Base-by-base conservation (phyloP, 805 yeast species). In the Maudiozyma turicensis region DNA sequence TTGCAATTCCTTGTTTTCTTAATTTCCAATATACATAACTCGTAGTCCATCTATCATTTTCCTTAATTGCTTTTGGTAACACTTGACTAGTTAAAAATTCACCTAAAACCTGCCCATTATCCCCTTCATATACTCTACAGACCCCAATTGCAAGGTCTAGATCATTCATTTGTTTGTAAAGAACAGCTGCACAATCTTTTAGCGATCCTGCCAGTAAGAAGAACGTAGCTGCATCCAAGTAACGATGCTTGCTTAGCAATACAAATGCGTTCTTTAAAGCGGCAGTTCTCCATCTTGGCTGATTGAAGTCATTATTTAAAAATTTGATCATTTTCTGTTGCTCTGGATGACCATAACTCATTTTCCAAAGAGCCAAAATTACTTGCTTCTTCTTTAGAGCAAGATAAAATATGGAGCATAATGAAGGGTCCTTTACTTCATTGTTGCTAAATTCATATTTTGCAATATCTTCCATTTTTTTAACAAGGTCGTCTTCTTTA, bases 251-350 rank as follows among this genome's bases (percentile, higher is more conserved):
- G 52, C 97, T 86, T 54, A 93, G 65, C 41, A 91, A 69, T 0
- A 87, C 98, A 71, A 80, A 91, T 0, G 98, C 98, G 67, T 91
- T 91, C 59, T 93, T 93, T 58, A 81, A 66, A 0, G 98, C 97
- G 1, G 97, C 96, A 0, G 86, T 73, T 56, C 73, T 78, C 96
- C 97, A 90, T 46, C 96, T 72, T 13, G 75, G 73, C 48, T 81
- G 78, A 5, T 70, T 67, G 63, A 90, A 91, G 60, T 93, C 93
- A 61, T 90, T 84, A 20, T 72, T 71, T 56, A 91, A 70, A 58
- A 91, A 86, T 58, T 75, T 83, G 46, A 87, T 55, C 81, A 91
- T 86, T 61, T 90, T 91, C 37, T 76, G 80, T 56, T 83, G 88
- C 60, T 91, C 99, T 1, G 83, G 77, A 61, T 89, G 86, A 2